These are phyloP conservation scores for Lentinula detonsa DNA, from an alignment of 768 basidiomycete species.

Conservation along the genomic window DNA sequence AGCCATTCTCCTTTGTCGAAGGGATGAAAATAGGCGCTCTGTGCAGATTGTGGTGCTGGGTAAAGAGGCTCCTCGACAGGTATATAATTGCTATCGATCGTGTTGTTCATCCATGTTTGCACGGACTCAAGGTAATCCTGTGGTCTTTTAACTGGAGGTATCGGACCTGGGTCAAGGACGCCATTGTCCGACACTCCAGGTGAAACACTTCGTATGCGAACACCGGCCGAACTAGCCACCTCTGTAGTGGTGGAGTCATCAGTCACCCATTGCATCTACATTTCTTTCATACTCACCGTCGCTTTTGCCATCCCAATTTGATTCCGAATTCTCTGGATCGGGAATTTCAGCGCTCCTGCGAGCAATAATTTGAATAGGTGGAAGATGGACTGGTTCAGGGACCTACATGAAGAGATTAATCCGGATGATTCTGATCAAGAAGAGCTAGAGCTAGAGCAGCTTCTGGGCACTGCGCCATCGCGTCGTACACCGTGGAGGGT, in stretches of 20 bases:
- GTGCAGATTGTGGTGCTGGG: neutral
- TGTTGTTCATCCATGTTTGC: conserved; percentile 16
- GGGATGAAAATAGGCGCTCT: neutral
- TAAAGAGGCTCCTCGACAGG: neutral
- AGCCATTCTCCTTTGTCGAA: neutral
- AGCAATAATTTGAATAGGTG: conserved; percentile 20
- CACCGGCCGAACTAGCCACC: conserved; percentile 28
- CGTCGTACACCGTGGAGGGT: conserved; percentile 24
- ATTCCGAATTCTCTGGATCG: conserved; percentile 30
- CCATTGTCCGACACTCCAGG: conserved; percentile 20
- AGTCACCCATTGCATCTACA: neutral
- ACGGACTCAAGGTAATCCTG: conserved; percentile 10
- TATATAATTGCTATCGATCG: conserved; percentile 12
- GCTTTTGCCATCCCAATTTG: conserved; percentile 38
- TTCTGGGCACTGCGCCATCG: conserved; percentile 19
- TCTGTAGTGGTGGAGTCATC: conserved; percentile 15
- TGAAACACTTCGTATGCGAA: conserved; percentile 17
- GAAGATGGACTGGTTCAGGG: conserved; percentile 30
- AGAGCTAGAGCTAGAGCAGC: conserved; percentile 23
- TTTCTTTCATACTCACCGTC: conserved; percentile 20
- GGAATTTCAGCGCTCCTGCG: conserved; percentile 16
- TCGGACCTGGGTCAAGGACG: conserved; percentile 10
- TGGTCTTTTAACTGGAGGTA: conserved; percentile 9
- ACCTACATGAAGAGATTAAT: conserved; percentile 28
- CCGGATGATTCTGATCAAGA: conserved; percentile 7